These are phyloP conservation scores for Sporisorium graminicola DNA, from an alignment of 1,284 basidiomycete genomes.

Conservation along the genomic window DNA sequence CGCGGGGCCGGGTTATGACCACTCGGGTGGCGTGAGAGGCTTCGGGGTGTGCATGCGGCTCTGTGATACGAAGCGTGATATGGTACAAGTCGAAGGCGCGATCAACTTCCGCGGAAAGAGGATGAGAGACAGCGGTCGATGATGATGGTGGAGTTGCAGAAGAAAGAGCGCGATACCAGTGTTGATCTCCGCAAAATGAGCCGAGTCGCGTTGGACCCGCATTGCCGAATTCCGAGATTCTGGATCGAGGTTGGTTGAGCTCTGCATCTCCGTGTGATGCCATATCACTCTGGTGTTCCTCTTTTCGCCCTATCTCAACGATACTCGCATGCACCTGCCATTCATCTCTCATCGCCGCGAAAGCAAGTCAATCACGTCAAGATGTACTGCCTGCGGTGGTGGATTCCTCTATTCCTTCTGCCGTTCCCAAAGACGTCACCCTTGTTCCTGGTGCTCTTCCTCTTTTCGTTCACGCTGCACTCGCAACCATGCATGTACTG, in stretches of 20 bases:
- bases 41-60: conserved; percentile 2
- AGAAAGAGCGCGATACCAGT: conserved; percentile 23
- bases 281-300: not conserved
- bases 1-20: not conserved
- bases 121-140: not conserved
- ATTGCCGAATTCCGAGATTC: conserved; percentile 4
- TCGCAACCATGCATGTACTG: conserved; percentile 65
- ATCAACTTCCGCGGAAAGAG: not conserved
- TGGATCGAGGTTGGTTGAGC: not conserved
- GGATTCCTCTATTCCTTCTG: conserved; percentile 63
- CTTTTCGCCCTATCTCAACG: conserved; percentile 1
- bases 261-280: not conserved
- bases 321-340: not conserved
- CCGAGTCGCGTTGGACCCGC: conserved; percentile 21
- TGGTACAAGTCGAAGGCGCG: not conserved
- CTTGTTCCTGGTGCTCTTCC: conserved; percentile 58
- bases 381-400: conserved; percentile 66
- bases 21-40: conserved; percentile 1
- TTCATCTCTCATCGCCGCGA: too few relatives aligned
- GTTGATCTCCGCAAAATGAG: conserved; percentile 31
- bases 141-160: conserved; percentile 17
- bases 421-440: conserved; percentile 63
- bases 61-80: too few relatives aligned
- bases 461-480: conserved; percentile 58
- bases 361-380: not conserved